A percentile compares a stretch with the other conserved stretches of the same genome.
Evolutionary conservation across 345 rosid species (phyloP).

Genomic region (Ricinus communis): DNA sequence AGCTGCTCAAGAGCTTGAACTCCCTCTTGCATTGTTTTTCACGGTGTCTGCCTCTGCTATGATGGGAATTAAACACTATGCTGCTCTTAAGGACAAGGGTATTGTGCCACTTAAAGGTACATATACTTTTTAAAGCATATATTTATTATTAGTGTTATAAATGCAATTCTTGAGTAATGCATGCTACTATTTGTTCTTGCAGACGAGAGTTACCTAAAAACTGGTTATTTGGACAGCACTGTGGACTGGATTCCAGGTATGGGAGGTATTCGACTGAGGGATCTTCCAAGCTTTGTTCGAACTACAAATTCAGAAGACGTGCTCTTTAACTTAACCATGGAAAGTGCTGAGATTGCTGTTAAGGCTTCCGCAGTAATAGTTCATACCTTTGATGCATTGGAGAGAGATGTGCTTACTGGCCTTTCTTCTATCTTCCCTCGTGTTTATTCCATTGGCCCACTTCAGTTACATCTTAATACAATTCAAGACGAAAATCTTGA

Average conservation of each 20-base stretch:
- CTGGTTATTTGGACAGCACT: neutral
- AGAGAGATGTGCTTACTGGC: neutral
- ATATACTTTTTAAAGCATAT: too few species aligned
- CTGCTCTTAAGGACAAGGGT: slow-evolving; percentile 6
- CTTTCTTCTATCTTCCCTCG: neutral
- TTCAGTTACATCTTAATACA: slow-evolving; percentile 1
- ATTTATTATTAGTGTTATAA: too few species aligned
- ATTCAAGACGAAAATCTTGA: neutral
- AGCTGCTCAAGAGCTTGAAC: slow-evolving; percentile 7
- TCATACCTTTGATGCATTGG: slow-evolving; percentile 1
- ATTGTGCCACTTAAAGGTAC: slow-evolving; percentile 4
- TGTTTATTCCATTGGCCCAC: neutral
- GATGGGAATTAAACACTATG: slow-evolving; percentile 9
- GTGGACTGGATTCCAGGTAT: slow-evolving; percentile 9
- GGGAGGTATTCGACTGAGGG: slow-evolving; percentile 9
- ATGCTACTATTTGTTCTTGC: neutral
- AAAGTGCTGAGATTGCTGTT: neutral
- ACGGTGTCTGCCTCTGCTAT: slow-evolving; percentile 13
- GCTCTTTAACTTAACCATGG: neutral
- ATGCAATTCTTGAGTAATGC: too few species aligned
- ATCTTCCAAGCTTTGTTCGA: neutral
- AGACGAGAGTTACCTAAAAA: neutral
- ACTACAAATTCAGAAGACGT: neutral
- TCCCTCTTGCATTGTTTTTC: slow-evolving; percentile 18
- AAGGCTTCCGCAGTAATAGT: slow-evolving; percentile 2